A percentile compares a stretch with the other conserved stretches of the same genome.
Evolutionary conservation across 176 grass and related monocot genomes (phyloP).

Genomic region (Musa itinerans): DNA sequence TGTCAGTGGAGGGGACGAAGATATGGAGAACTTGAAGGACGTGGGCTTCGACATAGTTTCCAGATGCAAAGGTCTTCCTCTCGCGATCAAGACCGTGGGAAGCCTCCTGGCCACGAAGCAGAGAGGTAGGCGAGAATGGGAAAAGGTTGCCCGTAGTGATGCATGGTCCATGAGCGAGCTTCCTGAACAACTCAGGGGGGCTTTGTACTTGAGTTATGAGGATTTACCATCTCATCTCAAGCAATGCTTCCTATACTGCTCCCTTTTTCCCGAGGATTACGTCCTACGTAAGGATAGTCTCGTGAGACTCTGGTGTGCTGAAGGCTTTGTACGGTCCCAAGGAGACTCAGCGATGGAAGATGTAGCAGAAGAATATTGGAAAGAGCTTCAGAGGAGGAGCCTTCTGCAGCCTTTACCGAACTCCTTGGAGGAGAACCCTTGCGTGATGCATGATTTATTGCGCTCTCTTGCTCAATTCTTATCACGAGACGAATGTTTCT

Average conservation of each 20-base stretch:
- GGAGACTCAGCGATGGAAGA: conserved; percentile 20
- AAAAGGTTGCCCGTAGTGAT: neutral
- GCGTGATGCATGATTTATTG: neutral
- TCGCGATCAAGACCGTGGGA: neutral
- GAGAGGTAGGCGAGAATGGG: neutral
- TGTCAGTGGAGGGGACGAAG: neutral
- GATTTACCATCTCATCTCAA: conserved; percentile 22
- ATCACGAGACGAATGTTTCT: conserved; percentile 2
- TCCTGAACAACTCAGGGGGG: conserved; percentile 6
- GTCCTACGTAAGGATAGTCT: neutral
- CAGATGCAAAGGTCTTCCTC: neutral
- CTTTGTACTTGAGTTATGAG: conserved; percentile 28
- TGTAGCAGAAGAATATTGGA: conserved; percentile 16
- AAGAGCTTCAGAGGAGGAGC: conserved; percentile 21
- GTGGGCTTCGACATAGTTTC: neutral
- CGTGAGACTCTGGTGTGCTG: conserved; percentile 4
- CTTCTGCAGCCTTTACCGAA: neutral
- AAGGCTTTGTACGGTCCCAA: conserved; percentile 22
- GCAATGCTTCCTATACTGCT: conserved; percentile 25
- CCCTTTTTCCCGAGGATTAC: conserved; percentile 19
- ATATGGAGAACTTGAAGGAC: neutral
- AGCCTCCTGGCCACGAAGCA: neutral
- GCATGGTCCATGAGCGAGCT: neutral
- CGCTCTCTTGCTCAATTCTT: neutral
- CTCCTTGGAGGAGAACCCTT: neutral